Conservation (phyloP, 1,284 basidiomycete species). For the Microbotryomycetes sp. region DNA sequence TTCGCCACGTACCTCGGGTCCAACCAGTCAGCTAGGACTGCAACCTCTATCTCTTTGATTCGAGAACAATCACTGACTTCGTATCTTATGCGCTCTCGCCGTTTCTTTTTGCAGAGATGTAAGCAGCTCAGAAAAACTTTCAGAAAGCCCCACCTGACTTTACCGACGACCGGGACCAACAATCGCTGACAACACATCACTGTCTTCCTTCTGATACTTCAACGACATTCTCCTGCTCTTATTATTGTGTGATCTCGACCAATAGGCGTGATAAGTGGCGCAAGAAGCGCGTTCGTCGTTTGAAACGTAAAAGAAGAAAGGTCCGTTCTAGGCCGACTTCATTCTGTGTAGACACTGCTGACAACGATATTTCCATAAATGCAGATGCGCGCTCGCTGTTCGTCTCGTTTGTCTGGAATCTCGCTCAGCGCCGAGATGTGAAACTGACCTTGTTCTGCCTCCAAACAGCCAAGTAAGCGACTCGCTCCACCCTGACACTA, state of each 20-base stretch:
- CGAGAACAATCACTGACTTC: background rate
- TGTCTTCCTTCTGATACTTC: no score
- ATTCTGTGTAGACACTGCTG: background rate
- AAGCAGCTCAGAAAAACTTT: background rate
- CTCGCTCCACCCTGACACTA: background rate
- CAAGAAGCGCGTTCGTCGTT: constrained; percentile 40
- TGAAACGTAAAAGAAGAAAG: constrained; percentile 41
- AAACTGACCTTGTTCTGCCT: background rate
- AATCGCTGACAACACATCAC: no score
- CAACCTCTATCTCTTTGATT: no score
- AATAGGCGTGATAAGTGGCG: constrained; percentile 41
- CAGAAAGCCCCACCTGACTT: background rate
- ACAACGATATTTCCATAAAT: no score
- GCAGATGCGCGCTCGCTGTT: background rate
- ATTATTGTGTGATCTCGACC: background rate
- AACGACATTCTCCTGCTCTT: background rate
- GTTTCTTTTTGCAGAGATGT: background rate
- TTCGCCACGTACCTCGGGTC: background rate
- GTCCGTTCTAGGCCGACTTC: constrained; percentile 10
- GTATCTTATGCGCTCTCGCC: no score
- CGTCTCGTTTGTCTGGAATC: background rate
- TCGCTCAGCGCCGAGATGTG: background rate
- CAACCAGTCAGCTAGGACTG: background rate
- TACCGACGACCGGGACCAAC: background rate
- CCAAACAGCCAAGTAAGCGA: constrained; percentile 5